Evolutionary conservation across 2,329 filamentous ascomycete species (phyloP), one percentile per base, ranked within the genome.

Genomic region (Curvularia sp.): DNA sequence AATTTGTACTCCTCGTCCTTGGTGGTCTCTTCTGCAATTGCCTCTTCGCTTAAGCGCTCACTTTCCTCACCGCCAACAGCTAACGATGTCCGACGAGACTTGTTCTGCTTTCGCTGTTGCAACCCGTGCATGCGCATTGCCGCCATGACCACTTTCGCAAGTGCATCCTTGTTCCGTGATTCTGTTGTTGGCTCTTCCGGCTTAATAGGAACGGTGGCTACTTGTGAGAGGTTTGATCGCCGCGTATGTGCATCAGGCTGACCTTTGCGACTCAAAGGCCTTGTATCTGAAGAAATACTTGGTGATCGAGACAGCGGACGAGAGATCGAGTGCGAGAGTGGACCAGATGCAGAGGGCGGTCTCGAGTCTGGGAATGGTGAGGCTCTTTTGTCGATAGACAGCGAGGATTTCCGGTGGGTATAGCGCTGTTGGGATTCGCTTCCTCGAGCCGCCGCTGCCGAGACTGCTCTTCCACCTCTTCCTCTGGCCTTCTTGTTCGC

Each of bases 41-140:
- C 57, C 19, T 68, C 68, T 34, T 70, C 68, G 10, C 36, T 56
- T 5, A 56, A 8, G 12, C 59, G 55, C 38, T 71, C 65, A 7
- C 41, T 50, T 21, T 64, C 43, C 2, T 67, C 64, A 1, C 54
- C 43, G n/a, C 58, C 66, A 36, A 62, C 63, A 23, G 63, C 66
- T 12, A 69, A 39, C 2, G 74, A 76, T 12, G 62, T 53, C 18
- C 62, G 63, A 12, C 68, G 64, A 5, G 68, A 69, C 39, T 68
- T 72, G 41, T 50, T 69, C 66, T 77, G 71, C 66, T 78, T 81
- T 41, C 74, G 71, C 57, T 81, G 81, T 34, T 80, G 78, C 8
- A 83, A 59, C 1, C 82, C 82, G 59, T 83, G 78, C 59, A 84
- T 76, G 1, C 82, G 80, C 81, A 84, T 82, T 3, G 80, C 82